A percentile compares a stretch with the other conserved stretches of the same genome.
Conservation (phyloP, 352 stramenopile species). For the Aphanomyces stellatus region DNA sequence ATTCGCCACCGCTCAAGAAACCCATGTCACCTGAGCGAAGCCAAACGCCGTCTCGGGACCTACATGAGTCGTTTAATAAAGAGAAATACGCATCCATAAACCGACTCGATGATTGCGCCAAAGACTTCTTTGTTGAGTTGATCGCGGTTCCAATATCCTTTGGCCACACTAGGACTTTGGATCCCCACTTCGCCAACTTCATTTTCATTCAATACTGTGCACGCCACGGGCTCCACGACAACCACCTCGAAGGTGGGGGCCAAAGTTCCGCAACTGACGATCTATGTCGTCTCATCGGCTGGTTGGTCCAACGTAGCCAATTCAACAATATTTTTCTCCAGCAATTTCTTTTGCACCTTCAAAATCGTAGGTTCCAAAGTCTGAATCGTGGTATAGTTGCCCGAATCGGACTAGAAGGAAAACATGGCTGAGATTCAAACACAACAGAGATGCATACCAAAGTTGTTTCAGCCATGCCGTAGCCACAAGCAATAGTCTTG, state of each 20-base stretch:
- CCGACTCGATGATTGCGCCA: constrained; percentile 31
- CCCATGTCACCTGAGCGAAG: constrained; percentile 70
- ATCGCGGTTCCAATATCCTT: neutral
- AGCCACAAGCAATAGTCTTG: neutral
- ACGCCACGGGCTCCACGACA: neutral
- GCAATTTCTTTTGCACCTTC: neutral
- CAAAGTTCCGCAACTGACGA: constrained; percentile 23
- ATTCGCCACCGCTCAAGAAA: constrained; percentile 48
- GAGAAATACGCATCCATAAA: constrained; percentile 24
- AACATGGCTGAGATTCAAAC: too few species aligned
- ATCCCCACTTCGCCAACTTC: neutral
- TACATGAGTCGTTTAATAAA: neutral
- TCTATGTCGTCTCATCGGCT: constrained; percentile 22
- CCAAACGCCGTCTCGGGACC: constrained; percentile 5
- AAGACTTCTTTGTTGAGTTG: constrained; percentile 43
- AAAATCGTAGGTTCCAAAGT: neutral
- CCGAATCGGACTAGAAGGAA: too few species aligned
- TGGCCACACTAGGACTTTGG: neutral
- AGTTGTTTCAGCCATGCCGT: neutral
- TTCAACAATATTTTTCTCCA: neutral
- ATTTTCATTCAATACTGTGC: neutral
- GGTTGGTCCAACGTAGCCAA: neutral
- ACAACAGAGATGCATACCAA: neutral
- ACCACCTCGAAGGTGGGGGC: neutral
- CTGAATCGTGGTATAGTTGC: neutral